Evolutionary conservation across 140 eudicot species (phyloP), one percentile per base, ranked within the genome.

Genomic region (Ambrosia hybrid): DNA sequence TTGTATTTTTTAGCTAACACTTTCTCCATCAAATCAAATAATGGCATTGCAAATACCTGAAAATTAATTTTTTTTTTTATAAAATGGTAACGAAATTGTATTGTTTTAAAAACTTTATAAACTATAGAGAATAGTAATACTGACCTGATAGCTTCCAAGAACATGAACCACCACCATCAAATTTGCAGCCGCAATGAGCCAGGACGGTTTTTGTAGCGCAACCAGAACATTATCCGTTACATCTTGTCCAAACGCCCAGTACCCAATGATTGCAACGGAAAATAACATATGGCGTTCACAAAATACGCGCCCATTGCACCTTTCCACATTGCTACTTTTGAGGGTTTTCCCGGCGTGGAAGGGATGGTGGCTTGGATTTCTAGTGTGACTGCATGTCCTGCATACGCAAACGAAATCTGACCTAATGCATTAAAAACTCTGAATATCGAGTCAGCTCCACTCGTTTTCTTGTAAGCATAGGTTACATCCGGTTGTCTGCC

Each of bases 361-460:
- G 99, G 97, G 9, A 94, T 88, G 0, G 96, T 94, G 58, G 99
- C 97, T 81, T 94, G 99, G 73, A 94, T 94, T 72, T 94, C 99
- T 2, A 94, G 87, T 1, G 83, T 87, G 63, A 94, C 97, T 3
- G 97, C 96, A 60, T 90, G 97, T 2, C 99, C 99, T 0, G 99
- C 97, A 57, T 83, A 94, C 9, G 99, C 99, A 73, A 85, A 86
- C 10, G 97, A 81, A 41, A 94, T 84, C 74, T 90, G 94, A 7
- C 99, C 99, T 71, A 94, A 64, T 7, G 99, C 97, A 6, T 88
- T 94, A 72, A 94, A 88, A 10, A 94, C 78, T 43, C 97, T 78
- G 51, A 94, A 90, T 65, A 84, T 62, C 10, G 71, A 73, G 57
- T 94, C 99, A 0, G 85, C 83, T 0, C 76, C 73, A 26, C 96